Base-by-base conservation (phyloP, 2,329 filamentous ascomycete species). In the Fusarium buharicum region DNA sequence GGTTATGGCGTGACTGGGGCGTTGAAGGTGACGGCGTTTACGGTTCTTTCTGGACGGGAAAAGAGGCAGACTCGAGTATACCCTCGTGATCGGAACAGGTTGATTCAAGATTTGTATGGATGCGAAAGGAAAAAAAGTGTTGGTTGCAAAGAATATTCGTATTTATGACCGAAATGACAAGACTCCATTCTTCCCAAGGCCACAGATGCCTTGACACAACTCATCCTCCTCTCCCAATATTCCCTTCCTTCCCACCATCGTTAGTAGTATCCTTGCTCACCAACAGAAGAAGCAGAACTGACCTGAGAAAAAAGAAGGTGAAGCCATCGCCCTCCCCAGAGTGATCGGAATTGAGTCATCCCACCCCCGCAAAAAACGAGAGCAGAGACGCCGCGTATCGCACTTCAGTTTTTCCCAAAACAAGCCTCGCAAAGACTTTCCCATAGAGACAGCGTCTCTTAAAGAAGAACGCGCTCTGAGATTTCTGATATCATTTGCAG, bases 401-500 rank as follows among this genome's bases (percentile, higher is more conserved):
- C 90, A 94, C 92, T 95, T 84, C 92, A 93, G 91, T 87, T 75
- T 76, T 68, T 69, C 67, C 55, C 60, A 63, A 66, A 73, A 93
- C 91, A 88, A 94, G 93, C 91, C 94, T 90, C 91, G 90, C 91
- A 93, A 90, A 84, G 89, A 87, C 91, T 91, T 24, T 90, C 90
- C 91, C 91, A 95, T 88, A 91, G 90, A 87, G 82, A 83, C 77
- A 68, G 38, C 59, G 52, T 13, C 33, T 39, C 34, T 8, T 9
- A 43, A 45, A 56, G 57, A 24, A 51, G 58, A 50, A 40, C 52
- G 50, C 73, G 78, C 75, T 78, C 86, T 87, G 90, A 90, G 89
- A 84, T 94, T 93, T 94, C 91, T 94, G 90, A 93, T 95, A 90
- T 90, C 91, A 82, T 83, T 87, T 92, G 90, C 91, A 91, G 84